Base-by-base conservation (phyloP, 2,329 filamentous ascomycete genomes). In the Colletotrichum destructivum region DNA sequence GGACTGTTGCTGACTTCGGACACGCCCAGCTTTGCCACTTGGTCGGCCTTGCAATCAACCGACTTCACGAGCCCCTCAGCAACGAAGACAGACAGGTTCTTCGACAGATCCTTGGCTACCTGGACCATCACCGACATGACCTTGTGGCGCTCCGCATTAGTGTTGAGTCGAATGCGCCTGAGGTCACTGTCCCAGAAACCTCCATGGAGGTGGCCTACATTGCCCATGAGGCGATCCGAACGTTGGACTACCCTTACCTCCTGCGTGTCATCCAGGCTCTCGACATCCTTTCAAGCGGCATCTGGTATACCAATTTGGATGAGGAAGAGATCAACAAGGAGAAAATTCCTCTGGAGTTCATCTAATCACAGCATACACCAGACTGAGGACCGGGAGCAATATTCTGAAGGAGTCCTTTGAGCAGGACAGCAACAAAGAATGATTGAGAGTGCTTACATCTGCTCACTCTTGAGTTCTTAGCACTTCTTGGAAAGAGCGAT, bases 191-290 rank as follows among this genome's bases (percentile, higher is more conserved):
- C 12, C 61, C 61, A 35, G 38, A 31, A 54, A 42, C 46, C 21
- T 49, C 15, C 11, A 8, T 16, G 12, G 61, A 63, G 9, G 40
- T 63, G 23, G 49, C 40, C n/a, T 15, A 44, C 16, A 15, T 63
- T 44, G 49, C 49, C n/a, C n/a, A 44, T 42, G 35, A 52, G 38
- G 61, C 47, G 13, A 52, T 40, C 7, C 16, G 5, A 11, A 63
- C 47, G 4, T 11, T 63, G 11, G 49, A 63, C 18, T 55, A 63
- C 12, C 38, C 38, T 0, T 63, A 42, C 13, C 35, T 63, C 38
- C 51, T 63, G 13, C 12, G 38, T 11, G 38, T 49, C 23, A 63
- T 63, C 38, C 35, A 54, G 51, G 49, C 61, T 13, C 42, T 55
- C 0, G 40, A 63, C 1, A 35, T 44, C 1, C 49, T 63, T 0